Evolutionary conservation across 78 protist genomes (phyloP).

Genomic region (Isochrysis galbana): DNA sequence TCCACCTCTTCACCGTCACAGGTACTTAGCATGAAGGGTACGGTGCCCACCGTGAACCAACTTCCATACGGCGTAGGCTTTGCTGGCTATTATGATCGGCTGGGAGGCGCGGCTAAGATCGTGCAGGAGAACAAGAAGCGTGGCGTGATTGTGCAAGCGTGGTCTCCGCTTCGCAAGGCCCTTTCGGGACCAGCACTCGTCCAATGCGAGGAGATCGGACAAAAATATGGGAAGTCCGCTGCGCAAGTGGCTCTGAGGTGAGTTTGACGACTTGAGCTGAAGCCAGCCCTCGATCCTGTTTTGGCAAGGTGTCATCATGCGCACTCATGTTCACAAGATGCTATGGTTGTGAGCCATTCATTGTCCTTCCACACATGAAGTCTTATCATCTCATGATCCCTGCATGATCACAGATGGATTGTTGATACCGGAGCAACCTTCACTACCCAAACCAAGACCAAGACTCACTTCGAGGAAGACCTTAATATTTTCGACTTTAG

Average conservation of each 20-base stretch:
- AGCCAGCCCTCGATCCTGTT: too few species aligned
- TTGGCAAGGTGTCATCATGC: background rate
- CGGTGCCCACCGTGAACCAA: slow-evolving; percentile 16
- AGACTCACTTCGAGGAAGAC: background rate
- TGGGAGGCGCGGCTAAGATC: background rate
- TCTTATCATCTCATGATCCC: too few species aligned
- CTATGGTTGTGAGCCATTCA: too few species aligned
- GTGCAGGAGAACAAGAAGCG: background rate
- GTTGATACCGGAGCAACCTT: too few species aligned
- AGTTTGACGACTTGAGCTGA: slow-evolving; percentile 2
- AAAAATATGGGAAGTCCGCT: background rate
- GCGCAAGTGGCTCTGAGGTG: slow-evolving; percentile 33
- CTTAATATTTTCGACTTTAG: background rate
- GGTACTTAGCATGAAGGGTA: background rate
- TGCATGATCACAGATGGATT: too few species aligned
- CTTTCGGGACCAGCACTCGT: background rate
- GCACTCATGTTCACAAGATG: background rate
- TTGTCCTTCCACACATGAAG: too few species aligned
- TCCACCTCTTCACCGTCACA: background rate
- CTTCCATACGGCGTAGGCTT: background rate
- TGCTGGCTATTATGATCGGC: background rate
- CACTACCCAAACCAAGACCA: background rate
- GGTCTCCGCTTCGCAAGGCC: background rate
- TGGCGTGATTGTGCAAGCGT: background rate
- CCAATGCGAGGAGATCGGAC: background rate